phyloP scores from a whole-genome alignment of 257 asterid species.

The Solanum appendiculatum region DNA sequence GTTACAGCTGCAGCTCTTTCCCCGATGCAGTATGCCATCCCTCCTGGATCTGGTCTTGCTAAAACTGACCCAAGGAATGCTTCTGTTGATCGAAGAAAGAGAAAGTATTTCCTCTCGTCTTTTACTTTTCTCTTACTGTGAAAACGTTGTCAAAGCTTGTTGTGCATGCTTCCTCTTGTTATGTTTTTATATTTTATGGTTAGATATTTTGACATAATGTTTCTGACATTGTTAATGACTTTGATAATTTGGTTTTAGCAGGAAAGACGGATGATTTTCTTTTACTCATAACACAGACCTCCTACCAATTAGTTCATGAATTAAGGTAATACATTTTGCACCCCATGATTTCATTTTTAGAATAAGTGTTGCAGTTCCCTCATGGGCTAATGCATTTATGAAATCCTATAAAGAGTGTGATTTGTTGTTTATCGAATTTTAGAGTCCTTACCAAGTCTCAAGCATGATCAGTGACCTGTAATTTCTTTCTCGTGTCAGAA shows the following conservation, averaged over 20 bases:
- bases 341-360: neutral
- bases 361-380: neutral
- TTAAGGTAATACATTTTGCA: conserved; percentile 12
- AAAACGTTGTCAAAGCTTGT: neutral
- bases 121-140: neutral
- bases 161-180: neutral
- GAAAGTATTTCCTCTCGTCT: conserved; percentile 37
- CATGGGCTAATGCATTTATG: neutral
- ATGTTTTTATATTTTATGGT: neutral
- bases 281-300: neutral
- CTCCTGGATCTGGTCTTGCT: conserved; percentile 48
- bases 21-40: conserved; percentile 57
- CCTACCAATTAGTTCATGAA: neutral
- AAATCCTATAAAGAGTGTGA: neutral
- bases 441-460: neutral
- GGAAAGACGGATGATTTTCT: conserved; percentile 52
- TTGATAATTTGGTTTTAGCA: conserved; percentile 7
- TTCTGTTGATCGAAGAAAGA: conserved; percentile 62
- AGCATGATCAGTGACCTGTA: neutral
- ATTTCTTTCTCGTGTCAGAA: neutral
- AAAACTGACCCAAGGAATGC: conserved; percentile 62
- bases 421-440: neutral
- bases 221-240: neutral
- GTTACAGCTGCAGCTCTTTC: conserved; percentile 47
- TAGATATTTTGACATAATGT: neutral